Evolutionary conservation across 2,329 filamentous ascomycete species (phyloP).

Genomic region (Lithohypha guttulata): DNA sequence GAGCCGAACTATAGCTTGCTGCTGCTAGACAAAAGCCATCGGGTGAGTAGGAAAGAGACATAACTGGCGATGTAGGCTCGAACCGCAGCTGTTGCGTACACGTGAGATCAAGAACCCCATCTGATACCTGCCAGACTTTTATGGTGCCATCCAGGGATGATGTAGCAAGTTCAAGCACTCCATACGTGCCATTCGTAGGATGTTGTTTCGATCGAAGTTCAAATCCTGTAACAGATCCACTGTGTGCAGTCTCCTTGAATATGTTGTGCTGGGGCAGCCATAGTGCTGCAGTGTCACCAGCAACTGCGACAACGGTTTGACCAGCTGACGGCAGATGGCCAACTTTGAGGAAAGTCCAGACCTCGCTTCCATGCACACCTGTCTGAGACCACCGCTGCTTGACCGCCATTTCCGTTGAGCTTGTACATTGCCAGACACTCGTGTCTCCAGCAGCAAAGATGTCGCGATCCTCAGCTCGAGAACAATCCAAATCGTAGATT

Average conservation of each 20-base stretch:
- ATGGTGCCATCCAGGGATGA: conserved; percentile 36
- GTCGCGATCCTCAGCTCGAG: conserved; percentile 30
- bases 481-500: conserved; percentile 36
- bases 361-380: conserved; percentile 18
- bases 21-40: conserved; percentile 38
- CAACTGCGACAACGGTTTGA: conserved; percentile 30
- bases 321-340: conserved; percentile 20
- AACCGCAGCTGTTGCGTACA: conserved; percentile 19
- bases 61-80: conserved; percentile 26
- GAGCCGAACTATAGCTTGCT: conserved; percentile 33
- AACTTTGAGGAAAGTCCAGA: conserved; percentile 34
- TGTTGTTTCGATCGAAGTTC: conserved; percentile 29
- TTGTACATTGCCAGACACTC: conserved; percentile 19
- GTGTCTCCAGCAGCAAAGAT: conserved; percentile 19
- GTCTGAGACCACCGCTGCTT: conserved; percentile 17
- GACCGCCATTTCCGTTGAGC: conserved; percentile 15
- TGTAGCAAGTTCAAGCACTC: conserved; percentile 30
- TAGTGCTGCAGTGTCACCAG: conserved; percentile 28
- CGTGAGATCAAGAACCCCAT: conserved; percentile 11
- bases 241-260: conserved; percentile 29
- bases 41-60: conserved; percentile 36
- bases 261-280: conserved; percentile 38
- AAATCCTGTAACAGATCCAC: conserved; percentile 34
- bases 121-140: conserved; percentile 30
- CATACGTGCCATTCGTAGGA: conserved; percentile 16